These are phyloP conservation scores for Candida hungchunana DNA, from an alignment of 805 yeast species.

Conservation along the genomic window DNA sequence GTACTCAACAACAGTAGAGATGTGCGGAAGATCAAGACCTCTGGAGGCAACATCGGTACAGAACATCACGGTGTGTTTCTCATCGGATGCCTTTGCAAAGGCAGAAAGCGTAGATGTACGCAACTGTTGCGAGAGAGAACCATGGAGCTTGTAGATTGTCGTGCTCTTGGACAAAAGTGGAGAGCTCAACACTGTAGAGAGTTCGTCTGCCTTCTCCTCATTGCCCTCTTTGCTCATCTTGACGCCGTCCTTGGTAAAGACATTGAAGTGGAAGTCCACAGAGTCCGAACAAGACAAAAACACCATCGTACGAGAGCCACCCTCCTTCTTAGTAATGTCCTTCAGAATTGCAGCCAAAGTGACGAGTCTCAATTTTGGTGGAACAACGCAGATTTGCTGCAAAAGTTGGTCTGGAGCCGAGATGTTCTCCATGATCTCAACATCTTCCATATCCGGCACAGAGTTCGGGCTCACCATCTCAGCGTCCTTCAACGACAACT, in stretches of 20 bases:
- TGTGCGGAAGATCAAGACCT: constrained; percentile 88
- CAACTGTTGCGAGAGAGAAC: constrained; percentile 79
- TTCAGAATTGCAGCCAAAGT: constrained; percentile 66
- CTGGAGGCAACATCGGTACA: constrained; percentile 98
- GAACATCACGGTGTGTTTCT: constrained; percentile 62
- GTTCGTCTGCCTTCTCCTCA: constrained; percentile 28
- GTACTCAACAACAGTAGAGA: constrained; percentile 81
- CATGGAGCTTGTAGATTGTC: constrained; percentile 73
- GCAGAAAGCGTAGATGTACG: constrained; percentile 66
- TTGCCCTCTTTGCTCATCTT: constrained; percentile 25
- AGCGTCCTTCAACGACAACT: constrained; percentile 68
- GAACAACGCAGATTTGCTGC: constrained; percentile 79
- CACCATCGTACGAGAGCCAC: constrained; percentile 60
- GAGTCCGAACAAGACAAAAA: constrained; percentile 94
- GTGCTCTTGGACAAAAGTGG: constrained; percentile 44
- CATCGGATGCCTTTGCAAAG: constrained; percentile 35
- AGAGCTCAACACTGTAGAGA: constrained; percentile 44
- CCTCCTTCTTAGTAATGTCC: constrained; percentile 35
- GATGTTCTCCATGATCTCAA: constrained; percentile 26
- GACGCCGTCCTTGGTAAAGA: constrained; percentile 59
- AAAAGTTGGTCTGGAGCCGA: constrained; percentile 87
- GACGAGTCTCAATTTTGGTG: constrained; percentile 87
- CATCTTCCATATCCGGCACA: constrained; percentile 29
- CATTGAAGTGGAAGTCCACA: constrained; percentile 88
- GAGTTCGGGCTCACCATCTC: constrained; percentile 48